These are phyloP conservation scores for Suillus spraguei DNA, from an alignment of 768 basidiomycete species.

Conservation along the genomic window DNA sequence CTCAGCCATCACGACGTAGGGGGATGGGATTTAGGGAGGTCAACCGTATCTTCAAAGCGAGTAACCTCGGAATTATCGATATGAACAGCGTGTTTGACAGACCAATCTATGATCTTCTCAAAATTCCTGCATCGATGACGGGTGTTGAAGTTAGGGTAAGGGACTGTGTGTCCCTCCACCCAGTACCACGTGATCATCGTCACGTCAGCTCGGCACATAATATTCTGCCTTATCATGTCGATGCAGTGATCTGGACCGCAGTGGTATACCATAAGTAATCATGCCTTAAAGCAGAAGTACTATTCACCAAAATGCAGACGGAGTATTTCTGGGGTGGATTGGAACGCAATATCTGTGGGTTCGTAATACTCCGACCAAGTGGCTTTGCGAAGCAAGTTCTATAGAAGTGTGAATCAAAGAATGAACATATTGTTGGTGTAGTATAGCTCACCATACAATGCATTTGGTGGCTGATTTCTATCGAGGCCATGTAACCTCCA, in stretches of 20 bases:
- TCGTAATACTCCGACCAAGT: constrained; percentile 14
- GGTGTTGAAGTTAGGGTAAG: constrained; percentile 11
- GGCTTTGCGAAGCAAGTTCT: constrained; percentile 17
- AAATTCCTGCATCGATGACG: constrained; percentile 9
- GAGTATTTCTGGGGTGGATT: background rate
- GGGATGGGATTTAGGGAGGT: background rate
- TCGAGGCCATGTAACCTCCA: constrained; percentile 12
- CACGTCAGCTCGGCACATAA: constrained; percentile 17
- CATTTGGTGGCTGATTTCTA: constrained; percentile 16
- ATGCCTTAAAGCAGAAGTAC: background rate
- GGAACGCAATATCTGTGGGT: constrained; percentile 10
- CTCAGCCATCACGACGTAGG: background rate
- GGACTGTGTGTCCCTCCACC: constrained; percentile 4
- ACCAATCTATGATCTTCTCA: background rate
- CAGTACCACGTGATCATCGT: constrained; percentile 19
- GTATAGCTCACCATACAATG: constrained; percentile 13
- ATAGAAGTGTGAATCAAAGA: background rate
- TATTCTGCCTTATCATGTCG: constrained; percentile 14
- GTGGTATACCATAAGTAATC: background rate
- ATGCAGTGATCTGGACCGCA: constrained; percentile 14
- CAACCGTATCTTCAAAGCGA: background rate
- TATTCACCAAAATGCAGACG: constrained; percentile 12
- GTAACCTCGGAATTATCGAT: background rate
- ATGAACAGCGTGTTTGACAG: background rate
- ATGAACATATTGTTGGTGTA: background rate